Evolutionary conservation across 352 stramenopile genomes (phyloP).

Genomic region (Globisporangium okanoganense): DNA sequence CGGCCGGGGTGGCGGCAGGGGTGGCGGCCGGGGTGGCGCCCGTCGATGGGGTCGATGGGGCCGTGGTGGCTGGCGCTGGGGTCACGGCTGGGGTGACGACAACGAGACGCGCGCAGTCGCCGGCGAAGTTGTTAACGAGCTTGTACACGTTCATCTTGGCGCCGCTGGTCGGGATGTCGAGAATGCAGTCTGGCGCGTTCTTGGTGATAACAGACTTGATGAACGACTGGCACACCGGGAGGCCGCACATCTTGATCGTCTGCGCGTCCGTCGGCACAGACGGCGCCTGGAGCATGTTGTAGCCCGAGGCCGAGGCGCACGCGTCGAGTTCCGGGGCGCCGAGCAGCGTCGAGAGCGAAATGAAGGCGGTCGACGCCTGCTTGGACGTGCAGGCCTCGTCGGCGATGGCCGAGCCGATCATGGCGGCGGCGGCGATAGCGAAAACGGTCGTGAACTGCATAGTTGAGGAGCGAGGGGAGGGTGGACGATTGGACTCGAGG

Average conservation of each 20-base stretch:
- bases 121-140: conserved; percentile 53
- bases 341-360: conserved; percentile 19
- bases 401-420: conserved; percentile 15
- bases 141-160: conserved; percentile 34
- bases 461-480: not conserved
- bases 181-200: conserved; percentile 32
- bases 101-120: conserved; percentile 20
- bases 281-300: conserved; percentile 36
- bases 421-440: conserved; percentile 23
- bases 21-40: not conserved
- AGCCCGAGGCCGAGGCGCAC: conserved; percentile 24
- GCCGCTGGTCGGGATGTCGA: conserved; percentile 33
- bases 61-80: not conserved
- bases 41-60: not conserved
- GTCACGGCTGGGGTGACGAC: not conserved
- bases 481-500: conserved; percentile 13
- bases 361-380: conserved; percentile 23
- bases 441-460: conserved; percentile 10
- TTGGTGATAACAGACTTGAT: conserved; percentile 25
- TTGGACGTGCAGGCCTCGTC: conserved; percentile 16
- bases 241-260: conserved; percentile 35
- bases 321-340: conserved; percentile 13
- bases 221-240: conserved; percentile 25
- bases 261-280: conserved; percentile 25
- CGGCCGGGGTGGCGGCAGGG: not conserved